phyloP scores from a whole-genome alignment of 1,284 basidiomycete genomes.

The Agaricales sp. region DNA sequence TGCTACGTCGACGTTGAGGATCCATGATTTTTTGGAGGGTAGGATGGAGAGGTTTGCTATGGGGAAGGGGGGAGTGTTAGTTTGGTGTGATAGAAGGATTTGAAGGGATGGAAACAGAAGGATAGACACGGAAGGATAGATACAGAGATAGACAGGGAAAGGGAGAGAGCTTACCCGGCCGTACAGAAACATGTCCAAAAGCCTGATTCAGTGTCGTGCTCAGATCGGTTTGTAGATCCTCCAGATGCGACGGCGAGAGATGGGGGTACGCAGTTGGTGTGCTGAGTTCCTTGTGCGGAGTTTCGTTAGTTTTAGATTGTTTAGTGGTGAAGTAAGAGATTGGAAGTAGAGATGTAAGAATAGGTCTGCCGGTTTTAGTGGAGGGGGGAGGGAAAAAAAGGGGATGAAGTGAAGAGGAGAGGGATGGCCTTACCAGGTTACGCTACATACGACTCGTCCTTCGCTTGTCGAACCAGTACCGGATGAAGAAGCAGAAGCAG shows the following conservation, averaged over 20 bases:
- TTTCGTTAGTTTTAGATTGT: constrained; percentile 17
- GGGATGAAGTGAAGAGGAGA: too few relatives aligned
- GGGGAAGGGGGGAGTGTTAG: constrained; percentile 26
- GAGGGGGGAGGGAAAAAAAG: background rate
- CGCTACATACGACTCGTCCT: constrained; percentile 53
- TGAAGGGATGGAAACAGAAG: too few relatives aligned
- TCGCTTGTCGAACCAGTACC: too few relatives aligned
- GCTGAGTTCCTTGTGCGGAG: constrained; percentile 43
- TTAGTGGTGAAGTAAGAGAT: constrained; percentile 1
- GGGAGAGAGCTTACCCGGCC: too few relatives aligned
- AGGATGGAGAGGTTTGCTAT: constrained; percentile 52
- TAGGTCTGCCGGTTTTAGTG: background rate
- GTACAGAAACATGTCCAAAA: constrained; percentile 43
- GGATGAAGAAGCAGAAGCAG: too few relatives aligned
- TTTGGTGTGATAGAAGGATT: background rate
- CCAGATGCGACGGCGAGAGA: constrained; percentile 46
- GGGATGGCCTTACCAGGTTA: constrained; percentile 75
- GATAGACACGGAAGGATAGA: too few relatives aligned
- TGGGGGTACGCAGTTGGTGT: constrained; percentile 71
- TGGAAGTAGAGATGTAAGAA: background rate
- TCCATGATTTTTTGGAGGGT: constrained; percentile 56
- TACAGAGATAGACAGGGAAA: constrained; percentile 43
- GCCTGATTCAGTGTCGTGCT: too few relatives aligned
- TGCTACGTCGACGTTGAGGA: constrained; percentile 56
- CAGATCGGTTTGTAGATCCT: constrained; percentile 65